These are phyloP conservation scores for Diplodia scrobiculata DNA, from an alignment of 2,329 filamentous ascomycete genomes.

Conservation along the genomic window DNA sequence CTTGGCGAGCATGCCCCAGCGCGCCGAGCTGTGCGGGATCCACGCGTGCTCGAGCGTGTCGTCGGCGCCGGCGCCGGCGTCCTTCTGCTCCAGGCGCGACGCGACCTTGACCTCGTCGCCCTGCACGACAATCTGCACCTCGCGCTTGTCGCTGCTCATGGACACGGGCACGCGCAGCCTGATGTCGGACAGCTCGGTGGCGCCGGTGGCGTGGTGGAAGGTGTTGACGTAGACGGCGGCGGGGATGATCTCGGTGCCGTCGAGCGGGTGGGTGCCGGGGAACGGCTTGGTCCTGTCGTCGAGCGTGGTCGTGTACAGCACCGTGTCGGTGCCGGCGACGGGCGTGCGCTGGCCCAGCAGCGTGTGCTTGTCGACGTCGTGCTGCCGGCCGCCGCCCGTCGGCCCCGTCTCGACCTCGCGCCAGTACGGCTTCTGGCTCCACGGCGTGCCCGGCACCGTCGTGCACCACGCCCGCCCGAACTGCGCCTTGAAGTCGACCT, in stretches of 20 bases:
- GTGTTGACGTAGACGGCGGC: conserved; percentile 50
- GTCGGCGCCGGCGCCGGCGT: background rate
- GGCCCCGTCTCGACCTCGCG: conserved; percentile 30
- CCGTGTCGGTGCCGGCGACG: conserved; percentile 37
- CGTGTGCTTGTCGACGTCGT: conserved; percentile 44
- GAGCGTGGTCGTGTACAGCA: conserved; percentile 39
- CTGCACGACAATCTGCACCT: conserved; percentile 45
- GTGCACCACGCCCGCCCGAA: conserved; percentile 28
- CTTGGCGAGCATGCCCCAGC: conserved; percentile 16
- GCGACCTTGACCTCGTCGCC: conserved; percentile 40
- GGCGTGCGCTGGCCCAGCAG: conserved; percentile 41
- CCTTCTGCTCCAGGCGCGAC: conserved; percentile 38
- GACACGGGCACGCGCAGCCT: conserved; percentile 44
- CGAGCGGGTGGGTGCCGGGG: conserved; percentile 47
- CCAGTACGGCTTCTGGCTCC: conserved; percentile 35
- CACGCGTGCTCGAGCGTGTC: conserved; percentile 35
- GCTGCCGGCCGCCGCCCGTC: conserved; percentile 26
- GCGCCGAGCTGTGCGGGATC: conserved; percentile 41
- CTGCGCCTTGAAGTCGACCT: conserved; percentile 35
- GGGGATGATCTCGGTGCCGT: conserved; percentile 50
- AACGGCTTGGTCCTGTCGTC: conserved; percentile 48
- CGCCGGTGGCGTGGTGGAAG: conserved; percentile 43
- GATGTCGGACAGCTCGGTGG: conserved; percentile 39
- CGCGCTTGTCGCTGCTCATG: conserved; percentile 39
- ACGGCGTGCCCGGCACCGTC: conserved; percentile 36